Percentiles rank a stretch among this genome's conserved stretches.
These are phyloP conservation scores for Dalbergia oliveri DNA, from an alignment of 306 rosid genomes.

Conservation along the genomic window DNA sequence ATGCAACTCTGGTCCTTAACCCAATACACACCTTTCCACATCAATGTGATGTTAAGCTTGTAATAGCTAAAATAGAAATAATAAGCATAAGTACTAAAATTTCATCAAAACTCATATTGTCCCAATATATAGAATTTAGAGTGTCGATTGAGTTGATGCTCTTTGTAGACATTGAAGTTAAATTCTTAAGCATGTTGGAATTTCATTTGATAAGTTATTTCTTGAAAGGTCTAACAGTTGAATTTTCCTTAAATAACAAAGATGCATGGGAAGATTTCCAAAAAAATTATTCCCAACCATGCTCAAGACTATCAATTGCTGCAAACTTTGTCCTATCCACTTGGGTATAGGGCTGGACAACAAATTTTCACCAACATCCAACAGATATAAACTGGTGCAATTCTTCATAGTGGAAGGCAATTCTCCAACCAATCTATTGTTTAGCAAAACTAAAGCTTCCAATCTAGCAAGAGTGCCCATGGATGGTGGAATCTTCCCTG, in stretches of 20 bases:
- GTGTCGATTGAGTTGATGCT: not conserved
- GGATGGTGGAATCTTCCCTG: conserved; percentile 25
- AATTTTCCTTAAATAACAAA: not conserved
- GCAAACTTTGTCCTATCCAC: conserved; percentile 35
- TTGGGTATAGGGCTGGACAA: not conserved
- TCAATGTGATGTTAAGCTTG: not conserved
- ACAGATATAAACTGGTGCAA: not conserved
- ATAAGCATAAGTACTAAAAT: too few relatives aligned
- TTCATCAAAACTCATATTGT: too few relatives aligned
- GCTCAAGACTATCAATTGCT: conserved; percentile 4
- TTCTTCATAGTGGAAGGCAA: conserved; percentile 30
- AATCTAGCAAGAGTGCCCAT: conserved; percentile 11
- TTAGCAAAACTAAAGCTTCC: conserved; percentile 16
- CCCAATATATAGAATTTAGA: too few relatives aligned
- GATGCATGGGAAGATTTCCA: not conserved
- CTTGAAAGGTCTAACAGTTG: not conserved
- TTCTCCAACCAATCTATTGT: conserved; percentile 31
- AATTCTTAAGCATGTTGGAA: conserved; percentile 25
- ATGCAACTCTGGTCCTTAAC: not conserved
- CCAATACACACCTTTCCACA: not conserved
- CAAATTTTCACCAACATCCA: conserved; percentile 28
- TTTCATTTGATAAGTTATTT: not conserved
- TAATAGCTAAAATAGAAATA: not conserved
- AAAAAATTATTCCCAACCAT: not conserved
- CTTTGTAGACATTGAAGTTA: not conserved